A percentile compares a stretch with the other conserved stretches of the same genome.
Conservation (phyloP, 2,329 filamentous ascomycete genomes). For the Ramularia collo-cygni region DNA sequence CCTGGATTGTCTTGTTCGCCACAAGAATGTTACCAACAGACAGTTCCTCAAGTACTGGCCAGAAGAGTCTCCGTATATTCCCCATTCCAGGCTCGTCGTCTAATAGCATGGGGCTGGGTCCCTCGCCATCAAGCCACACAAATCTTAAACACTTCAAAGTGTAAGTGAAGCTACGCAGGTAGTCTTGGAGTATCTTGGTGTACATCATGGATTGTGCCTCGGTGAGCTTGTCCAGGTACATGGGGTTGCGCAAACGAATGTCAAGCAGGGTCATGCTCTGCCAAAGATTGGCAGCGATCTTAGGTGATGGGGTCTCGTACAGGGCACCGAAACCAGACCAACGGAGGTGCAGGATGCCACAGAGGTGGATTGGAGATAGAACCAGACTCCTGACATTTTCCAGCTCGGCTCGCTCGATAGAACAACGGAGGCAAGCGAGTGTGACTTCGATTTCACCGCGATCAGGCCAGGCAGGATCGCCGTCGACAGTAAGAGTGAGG, state of each 20-base stretch:
- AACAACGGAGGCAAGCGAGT: conserved; percentile 22
- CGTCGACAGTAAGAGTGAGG: conserved; percentile 22
- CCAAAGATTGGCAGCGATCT: conserved; percentile 18
- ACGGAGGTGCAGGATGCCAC: conserved; percentile 29
- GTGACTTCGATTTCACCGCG: conserved; percentile 21
- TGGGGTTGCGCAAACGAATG: conserved; percentile 24
- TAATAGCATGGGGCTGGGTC: conserved; percentile 26
- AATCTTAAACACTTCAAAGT: conserved; percentile 25
- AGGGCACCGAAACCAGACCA: conserved; percentile 26
- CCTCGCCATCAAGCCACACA: conserved; percentile 26
- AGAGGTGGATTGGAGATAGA: conserved; percentile 24
- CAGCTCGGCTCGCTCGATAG: conserved; percentile 20
- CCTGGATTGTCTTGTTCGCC: conserved; percentile 10
- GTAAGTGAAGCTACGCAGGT: conserved; percentile 25
- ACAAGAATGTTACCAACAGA: conserved; percentile 20
- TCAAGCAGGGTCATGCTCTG: conserved; percentile 22
- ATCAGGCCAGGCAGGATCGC: conserved; percentile 26
- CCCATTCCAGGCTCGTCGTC: conserved; percentile 15
- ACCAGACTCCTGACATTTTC: conserved; percentile 18
- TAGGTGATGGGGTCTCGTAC: not conserved
- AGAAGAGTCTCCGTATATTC: conserved; percentile 13
- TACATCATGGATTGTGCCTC: conserved; percentile 22
- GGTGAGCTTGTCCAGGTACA: conserved; percentile 10
- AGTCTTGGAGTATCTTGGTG: conserved; percentile 26
- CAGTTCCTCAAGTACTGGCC: conserved; percentile 20